These are phyloP conservation scores for maize (Zea mays) DNA, from an alignment of 176 grass and related monocot species.

Conservation along the genomic window DNA sequence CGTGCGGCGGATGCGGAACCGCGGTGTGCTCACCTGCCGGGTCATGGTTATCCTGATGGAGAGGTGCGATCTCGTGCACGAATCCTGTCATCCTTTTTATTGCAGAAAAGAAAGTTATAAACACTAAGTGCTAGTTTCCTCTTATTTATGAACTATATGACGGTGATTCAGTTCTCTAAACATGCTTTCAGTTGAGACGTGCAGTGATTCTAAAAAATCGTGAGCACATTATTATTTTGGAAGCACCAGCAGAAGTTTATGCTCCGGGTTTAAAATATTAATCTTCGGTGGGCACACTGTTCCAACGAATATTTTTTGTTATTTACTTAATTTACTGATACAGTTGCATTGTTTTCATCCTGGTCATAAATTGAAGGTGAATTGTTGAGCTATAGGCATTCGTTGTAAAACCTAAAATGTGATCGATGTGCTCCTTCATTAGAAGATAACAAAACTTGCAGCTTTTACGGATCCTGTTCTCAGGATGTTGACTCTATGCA, in stretches of 20 bases:
- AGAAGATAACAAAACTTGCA: neutral
- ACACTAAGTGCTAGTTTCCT: neutral
- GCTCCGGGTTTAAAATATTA: neutral
- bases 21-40: slow-evolving; percentile 58
- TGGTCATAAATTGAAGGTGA: neutral
- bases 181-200: neutral
- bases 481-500: neutral
- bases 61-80: slow-evolving; percentile 45
- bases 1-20: slow-evolving; percentile 59
- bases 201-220: neutral
- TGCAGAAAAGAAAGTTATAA: neutral
- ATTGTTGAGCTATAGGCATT: slow-evolving; percentile 26
- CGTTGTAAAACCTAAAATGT: neutral
- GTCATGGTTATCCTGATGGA: slow-evolving; percentile 81
- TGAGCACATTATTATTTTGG: neutral
- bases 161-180: neutral
- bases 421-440: neutral
- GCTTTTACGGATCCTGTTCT: neutral
- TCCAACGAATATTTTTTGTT: neutral
- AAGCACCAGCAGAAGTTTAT: neutral
- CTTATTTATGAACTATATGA: neutral
- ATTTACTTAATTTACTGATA: neutral
- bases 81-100: neutral
- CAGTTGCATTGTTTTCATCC: neutral
- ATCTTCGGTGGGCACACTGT: neutral